A percentile compares a stretch with the other conserved stretches of the same genome.
Evolutionary conservation across 805 yeast species (phyloP).

Genomic region (Komagataella pseudopastoris): DNA sequence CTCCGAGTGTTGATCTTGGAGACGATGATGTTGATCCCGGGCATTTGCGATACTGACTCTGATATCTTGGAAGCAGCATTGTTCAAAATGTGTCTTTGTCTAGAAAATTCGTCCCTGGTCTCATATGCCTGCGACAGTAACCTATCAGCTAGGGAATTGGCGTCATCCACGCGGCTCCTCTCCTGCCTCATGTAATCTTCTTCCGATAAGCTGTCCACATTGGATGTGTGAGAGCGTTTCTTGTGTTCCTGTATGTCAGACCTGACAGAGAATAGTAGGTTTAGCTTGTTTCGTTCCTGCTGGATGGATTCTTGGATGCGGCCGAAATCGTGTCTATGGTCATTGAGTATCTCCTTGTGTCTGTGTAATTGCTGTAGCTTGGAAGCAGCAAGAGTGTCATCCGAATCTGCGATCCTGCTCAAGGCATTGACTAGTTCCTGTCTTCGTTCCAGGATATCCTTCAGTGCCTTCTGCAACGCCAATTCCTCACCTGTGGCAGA

Average conservation of each 20-base stretch:
- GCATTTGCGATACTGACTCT: conserved; percentile 52
- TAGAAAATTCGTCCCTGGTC: conserved; percentile 71
- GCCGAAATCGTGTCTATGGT: conserved; percentile 50
- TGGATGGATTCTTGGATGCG: conserved; percentile 42
- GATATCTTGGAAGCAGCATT: conserved; percentile 53
- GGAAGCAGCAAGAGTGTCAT: conserved; percentile 48
- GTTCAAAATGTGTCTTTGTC: conserved; percentile 54
- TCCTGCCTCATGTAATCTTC: conserved; percentile 74
- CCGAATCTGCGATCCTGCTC: conserved; percentile 41
- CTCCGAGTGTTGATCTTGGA: conserved; percentile 78
- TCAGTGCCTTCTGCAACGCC: conserved; percentile 31
- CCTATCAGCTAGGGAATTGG: conserved; percentile 67
- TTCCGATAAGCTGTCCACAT: conserved; percentile 19
- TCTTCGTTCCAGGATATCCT: conserved; percentile 35
- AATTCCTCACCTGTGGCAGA: conserved; percentile 35
- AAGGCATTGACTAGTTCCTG: conserved; percentile 39
- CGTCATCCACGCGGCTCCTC: conserved; percentile 53
- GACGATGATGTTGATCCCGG: conserved; percentile 70
- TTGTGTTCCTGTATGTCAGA: conserved; percentile 60
- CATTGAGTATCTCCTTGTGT: conserved; percentile 63
- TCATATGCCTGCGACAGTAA: conserved; percentile 76
- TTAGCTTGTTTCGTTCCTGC: conserved; percentile 67
- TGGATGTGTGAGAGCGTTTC: conserved; percentile 24
- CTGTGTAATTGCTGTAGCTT: conserved; percentile 73
- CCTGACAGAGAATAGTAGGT: conserved; percentile 63